phyloP scores from a whole-genome alignment of 371 early-diverging fungal species.

The Rhizopus microsporus region DNA sequence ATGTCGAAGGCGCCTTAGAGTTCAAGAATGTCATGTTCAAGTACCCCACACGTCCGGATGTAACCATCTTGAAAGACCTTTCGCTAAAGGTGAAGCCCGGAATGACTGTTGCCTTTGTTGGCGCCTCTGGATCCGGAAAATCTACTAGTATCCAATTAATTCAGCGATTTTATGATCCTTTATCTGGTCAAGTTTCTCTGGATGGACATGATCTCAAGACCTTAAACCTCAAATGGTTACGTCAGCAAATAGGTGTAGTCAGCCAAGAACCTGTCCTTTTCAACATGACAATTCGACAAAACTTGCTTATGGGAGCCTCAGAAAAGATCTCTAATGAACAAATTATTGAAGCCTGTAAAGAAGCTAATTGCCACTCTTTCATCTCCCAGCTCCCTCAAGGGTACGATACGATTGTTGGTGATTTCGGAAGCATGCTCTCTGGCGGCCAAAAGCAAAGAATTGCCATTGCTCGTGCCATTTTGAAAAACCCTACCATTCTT shows the following conservation, averaged over 20 bases:
- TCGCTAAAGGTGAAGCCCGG: slow-evolving; percentile 64
- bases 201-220: slow-evolving; percentile 55
- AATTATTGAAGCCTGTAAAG: slow-evolving; percentile 60
- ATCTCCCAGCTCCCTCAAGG: slow-evolving; percentile 66
- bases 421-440: slow-evolving; percentile 60
- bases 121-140: slow-evolving; percentile 69
- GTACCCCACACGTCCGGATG: slow-evolving; percentile 66
- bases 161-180: slow-evolving; percentile 68
- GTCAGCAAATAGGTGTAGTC: slow-evolving; percentile 66
- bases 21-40: slow-evolving; percentile 67
- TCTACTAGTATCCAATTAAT: slow-evolving; percentile 66
- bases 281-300: slow-evolving; percentile 70
- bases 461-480: slow-evolving; percentile 72
- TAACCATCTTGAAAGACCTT: slow-evolving; percentile 54
- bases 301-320: slow-evolving; percentile 63
- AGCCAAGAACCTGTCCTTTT: slow-evolving; percentile 78
- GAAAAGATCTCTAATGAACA: slow-evolving; percentile 49
- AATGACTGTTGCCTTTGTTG: slow-evolving; percentile 65
- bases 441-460: slow-evolving; percentile 91
- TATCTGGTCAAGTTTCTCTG: slow-evolving; percentile 50
- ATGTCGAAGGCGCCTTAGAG: slow-evolving; percentile 48
- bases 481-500: slow-evolving; percentile 65
- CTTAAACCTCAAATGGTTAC: slow-evolving; percentile 58
- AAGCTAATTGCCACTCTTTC: slow-evolving; percentile 73
- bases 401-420: slow-evolving; percentile 70